Evolutionary conservation across 495 filamentous ascomycete genomes (phyloP).

Genomic region (Hypoxylon lienhwacheense): DNA sequence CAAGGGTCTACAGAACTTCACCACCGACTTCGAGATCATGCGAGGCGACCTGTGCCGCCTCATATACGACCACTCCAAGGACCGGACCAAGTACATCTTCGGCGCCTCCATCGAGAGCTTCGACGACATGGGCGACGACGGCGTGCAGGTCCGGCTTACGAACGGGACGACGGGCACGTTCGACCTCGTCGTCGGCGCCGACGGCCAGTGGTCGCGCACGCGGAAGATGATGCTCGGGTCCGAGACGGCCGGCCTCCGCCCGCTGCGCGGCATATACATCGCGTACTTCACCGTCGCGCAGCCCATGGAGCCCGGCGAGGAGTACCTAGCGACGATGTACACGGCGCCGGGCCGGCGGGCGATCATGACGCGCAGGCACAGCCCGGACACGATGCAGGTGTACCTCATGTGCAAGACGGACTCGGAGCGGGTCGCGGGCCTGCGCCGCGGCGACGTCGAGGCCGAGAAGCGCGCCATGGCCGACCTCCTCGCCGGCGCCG

Average conservation of each 20-base stretch:
- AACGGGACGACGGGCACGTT: constrained; percentile 41
- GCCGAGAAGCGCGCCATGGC: constrained; percentile 46
- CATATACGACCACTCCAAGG: constrained; percentile 46
- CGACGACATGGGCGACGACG: constrained; percentile 23
- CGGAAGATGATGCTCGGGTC: constrained; percentile 45
- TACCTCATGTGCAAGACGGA: constrained; percentile 41
- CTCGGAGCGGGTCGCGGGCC: constrained; percentile 33
- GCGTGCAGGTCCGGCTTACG: constrained; percentile 45
- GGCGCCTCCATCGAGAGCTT: constrained; percentile 40
- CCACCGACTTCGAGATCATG: constrained; percentile 59
- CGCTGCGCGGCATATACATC: constrained; percentile 29
- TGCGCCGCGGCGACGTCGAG: constrained; percentile 38
- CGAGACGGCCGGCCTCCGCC: constrained; percentile 32
- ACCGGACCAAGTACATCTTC: constrained; percentile 50
- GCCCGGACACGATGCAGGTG: constrained; percentile 41
- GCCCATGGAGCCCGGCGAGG: constrained; percentile 41
- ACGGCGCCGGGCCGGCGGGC: constrained; percentile 37
- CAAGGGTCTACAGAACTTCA: constrained; percentile 47
- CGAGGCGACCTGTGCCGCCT: constrained; percentile 53
- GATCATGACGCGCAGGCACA: constrained; percentile 47
- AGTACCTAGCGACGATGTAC: constrained; percentile 41
- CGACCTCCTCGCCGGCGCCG: constrained; percentile 42
- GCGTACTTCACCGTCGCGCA: constrained; percentile 49
- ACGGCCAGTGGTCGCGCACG: constrained; percentile 51
- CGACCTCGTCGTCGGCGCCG: constrained; percentile 55